Conservation (phyloP, 495 filamentous ascomycete genomes). For the Penicillium herquei region DNA sequence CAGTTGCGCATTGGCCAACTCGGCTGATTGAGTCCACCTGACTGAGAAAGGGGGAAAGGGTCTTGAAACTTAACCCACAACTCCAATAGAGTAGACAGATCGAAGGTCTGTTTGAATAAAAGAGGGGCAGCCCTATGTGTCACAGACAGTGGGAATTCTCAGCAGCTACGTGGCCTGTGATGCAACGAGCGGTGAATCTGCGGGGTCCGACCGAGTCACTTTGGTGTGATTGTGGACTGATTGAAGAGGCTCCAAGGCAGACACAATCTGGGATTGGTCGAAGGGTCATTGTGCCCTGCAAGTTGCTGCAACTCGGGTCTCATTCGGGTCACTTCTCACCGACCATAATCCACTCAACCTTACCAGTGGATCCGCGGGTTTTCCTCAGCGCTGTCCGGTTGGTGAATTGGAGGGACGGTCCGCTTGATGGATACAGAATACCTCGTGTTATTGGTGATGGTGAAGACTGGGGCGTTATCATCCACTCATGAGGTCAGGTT, state of each 20-base stretch:
- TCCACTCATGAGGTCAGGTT: constrained; percentile 2
- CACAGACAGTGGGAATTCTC: neutral
- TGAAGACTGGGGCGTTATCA: constrained; percentile 1
- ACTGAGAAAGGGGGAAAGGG: too few relatives aligned
- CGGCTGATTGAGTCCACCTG: too few relatives aligned
- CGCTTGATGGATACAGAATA: constrained; percentile 10
- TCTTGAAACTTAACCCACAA: too few relatives aligned
- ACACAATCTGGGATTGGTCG: constrained; percentile 15
- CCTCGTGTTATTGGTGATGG: constrained; percentile 1
- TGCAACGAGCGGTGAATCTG: constrained; percentile 22
- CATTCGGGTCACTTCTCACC: constrained; percentile 13
- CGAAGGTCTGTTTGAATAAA: neutral
- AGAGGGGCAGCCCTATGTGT: constrained; percentile 3
- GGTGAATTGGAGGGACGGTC: constrained; percentile 12
- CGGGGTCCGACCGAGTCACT: constrained; percentile 9
- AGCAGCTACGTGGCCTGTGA: constrained; percentile 4
- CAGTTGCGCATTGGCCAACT: too few relatives aligned
- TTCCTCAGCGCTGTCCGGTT: constrained; percentile 10
- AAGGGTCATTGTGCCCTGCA: neutral
- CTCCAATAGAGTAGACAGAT: too few relatives aligned
- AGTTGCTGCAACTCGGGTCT: too few relatives aligned
- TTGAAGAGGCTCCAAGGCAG: constrained; percentile 23
- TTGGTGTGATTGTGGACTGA: neutral
- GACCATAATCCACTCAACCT: constrained; percentile 17
- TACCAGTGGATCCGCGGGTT: constrained; percentile 11